These are phyloP conservation scores for Leptographium galeiforme DNA, from an alignment of 2,329 filamentous ascomycete genomes.

Conservation along the genomic window DNA sequence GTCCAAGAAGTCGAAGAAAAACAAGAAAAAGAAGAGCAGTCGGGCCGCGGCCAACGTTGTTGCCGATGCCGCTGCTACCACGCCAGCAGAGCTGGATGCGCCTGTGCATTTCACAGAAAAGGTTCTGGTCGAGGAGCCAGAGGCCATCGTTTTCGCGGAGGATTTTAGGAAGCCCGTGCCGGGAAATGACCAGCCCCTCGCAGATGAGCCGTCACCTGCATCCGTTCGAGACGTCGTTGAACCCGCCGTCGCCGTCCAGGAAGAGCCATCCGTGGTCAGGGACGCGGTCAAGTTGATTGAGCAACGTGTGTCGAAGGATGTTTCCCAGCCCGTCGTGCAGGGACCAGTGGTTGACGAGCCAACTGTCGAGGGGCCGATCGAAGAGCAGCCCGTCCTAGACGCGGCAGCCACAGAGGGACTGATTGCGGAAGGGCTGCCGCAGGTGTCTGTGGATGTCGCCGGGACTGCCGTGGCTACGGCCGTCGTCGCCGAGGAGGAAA, in stretches of 20 bases:
- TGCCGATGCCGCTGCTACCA: background rate
- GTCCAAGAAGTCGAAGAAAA: background rate
- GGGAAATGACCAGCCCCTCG: background rate
- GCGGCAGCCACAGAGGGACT: background rate
- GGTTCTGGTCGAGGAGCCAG: background rate
- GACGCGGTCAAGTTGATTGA: background rate
- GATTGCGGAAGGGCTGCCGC: too few species aligned
- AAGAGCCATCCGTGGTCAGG: background rate
- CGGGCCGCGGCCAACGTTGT: background rate
- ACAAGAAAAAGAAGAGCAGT: background rate
- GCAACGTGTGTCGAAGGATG: background rate
- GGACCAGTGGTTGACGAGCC: too few species aligned
- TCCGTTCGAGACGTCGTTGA: background rate
- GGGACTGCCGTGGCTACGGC: background rate
- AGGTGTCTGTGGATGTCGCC: background rate
- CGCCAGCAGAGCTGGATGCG: background rate
- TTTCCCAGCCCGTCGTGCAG: background rate
- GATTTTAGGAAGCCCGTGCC: background rate
- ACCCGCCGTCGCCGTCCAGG: background rate
- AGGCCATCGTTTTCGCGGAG: background rate
- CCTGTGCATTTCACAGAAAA: background rate
- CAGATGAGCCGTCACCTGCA: background rate
- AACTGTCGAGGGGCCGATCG: background rate
- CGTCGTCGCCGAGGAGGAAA: background rate
- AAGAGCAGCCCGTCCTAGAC: background rate